Evolutionary conservation across 1,284 basidiomycete species (phyloP), one percentile per base, ranked within the genome.

Genomic region (Moesziomyces sp.): DNA sequence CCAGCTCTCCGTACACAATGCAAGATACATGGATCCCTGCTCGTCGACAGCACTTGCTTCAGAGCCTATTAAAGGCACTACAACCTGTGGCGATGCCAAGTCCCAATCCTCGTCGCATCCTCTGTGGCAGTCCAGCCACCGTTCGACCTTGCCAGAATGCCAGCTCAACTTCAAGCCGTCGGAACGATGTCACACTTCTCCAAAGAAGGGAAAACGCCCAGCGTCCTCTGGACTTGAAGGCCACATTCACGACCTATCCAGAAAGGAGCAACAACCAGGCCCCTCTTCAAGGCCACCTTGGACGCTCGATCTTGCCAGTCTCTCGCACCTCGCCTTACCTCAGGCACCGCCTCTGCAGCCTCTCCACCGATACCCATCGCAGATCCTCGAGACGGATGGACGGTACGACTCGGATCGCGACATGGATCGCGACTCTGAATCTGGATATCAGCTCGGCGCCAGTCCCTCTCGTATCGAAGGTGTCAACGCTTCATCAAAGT

Each of bases 291-390:
- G 54, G 18, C 8, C 54, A 24, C 48, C 38, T 5, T 45, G 46
- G 51, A 26, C 59, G 1, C 18, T 54, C 14, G 47, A 48, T 19
- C 46, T 61, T n/a, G 43, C 53, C 4, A 33, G 30, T 28, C 18
- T 65, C 21, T 43, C 40, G 7, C n/a, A 26, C 18, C 52, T 58
- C 14, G 30, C 58, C 3, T 9, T 71, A 19, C 68, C 62, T 11
- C 68, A 65, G 42, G 68, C 68, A 23, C 54, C 49, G 4, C 68
- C 68, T 16, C 24, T 71, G 45, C 68, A 71, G 46, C 59, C 60
- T 19, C 40, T 59, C 23, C 66, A 59, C 51, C 60, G 66, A 40
- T 59, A 66, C 35, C 63, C 63, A 0, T 55, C 54, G 19, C 23
- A 47, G 8, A 66, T 66, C 11, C 38, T 55, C 1, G 59, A 55